These are phyloP conservation scores for Salvia rosmarinus DNA, from an alignment of 257 asterid genomes.

Conservation along the genomic window DNA sequence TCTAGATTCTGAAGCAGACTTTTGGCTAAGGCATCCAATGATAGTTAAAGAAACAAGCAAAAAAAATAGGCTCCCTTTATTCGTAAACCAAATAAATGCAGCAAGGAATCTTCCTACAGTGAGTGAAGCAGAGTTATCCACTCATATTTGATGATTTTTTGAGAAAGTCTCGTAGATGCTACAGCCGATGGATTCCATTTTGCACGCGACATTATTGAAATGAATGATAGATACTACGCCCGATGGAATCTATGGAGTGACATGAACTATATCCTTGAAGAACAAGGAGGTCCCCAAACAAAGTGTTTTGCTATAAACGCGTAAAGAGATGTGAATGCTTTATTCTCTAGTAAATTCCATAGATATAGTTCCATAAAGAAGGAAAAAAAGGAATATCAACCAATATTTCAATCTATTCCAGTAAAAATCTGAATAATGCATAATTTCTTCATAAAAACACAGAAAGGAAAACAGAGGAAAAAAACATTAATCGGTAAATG, in stretches of 20 bases:
- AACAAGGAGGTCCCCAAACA: slow-evolving; percentile 13
- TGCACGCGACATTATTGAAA: background rate
- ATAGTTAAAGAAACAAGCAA: slow-evolving; percentile 14
- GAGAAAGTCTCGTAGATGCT: background rate
- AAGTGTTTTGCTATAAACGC: slow-evolving; percentile 26
- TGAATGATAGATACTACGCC: slow-evolving; percentile 9
- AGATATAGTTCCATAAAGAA: slow-evolving; percentile 15
- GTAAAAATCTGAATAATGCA: background rate
- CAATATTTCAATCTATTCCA: slow-evolving; percentile 1
- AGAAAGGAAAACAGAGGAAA: background rate
- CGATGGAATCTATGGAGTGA: background rate
- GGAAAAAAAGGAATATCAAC: background rate
- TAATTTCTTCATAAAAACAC: background rate
- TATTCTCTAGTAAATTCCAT: slow-evolving; percentile 35
- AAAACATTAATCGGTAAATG: background rate
- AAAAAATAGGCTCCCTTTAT: slow-evolving; percentile 22
- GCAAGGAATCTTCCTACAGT: slow-evolving; percentile 18
- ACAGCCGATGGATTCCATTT: slow-evolving; percentile 6
- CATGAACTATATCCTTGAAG: slow-evolving; percentile 2
- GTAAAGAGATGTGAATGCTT: slow-evolving; percentile 33
- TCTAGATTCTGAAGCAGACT: slow-evolving; percentile 27
- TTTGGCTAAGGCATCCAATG: slow-evolving; percentile 30
- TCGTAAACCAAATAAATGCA: slow-evolving; percentile 1
- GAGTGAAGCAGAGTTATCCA: too few species aligned
- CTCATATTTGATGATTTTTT: too few species aligned